Percentiles rank a stretch among this genome's conserved stretches.
Conservation (phyloP, 164 flowering plant genomes). For the Sextonia rubra region DNA sequence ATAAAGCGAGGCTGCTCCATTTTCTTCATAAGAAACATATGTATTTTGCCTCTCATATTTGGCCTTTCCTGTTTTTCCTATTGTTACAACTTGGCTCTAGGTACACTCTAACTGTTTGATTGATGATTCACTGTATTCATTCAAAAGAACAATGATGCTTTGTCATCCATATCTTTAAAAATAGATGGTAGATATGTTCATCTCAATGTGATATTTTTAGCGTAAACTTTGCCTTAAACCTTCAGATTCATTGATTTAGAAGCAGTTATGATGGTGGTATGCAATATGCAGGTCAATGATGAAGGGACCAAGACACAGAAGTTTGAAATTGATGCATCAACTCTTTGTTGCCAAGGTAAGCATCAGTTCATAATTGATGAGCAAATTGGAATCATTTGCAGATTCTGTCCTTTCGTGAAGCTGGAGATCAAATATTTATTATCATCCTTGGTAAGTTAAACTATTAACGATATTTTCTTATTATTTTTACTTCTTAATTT, state of each 20-base stretch:
- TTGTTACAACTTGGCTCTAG: neutral
- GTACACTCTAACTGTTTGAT: neutral
- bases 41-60: neutral
- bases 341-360: slow-evolving; percentile 35
- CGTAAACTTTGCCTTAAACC: too few species aligned
- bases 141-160: neutral
- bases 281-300: slow-evolving; percentile 30
- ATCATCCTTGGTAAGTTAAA: slow-evolving; percentile 44
- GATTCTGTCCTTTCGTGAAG: slow-evolving; percentile 35
- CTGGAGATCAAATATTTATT: slow-evolving; percentile 42
- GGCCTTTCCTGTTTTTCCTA: neutral
- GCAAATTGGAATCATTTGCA: slow-evolving; percentile 56
- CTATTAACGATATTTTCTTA: too few species aligned
- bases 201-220: neutral
- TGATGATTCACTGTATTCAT: neutral
- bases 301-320: slow-evolving; percentile 12
- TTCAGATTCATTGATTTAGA: neutral
- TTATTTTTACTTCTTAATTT: neutral
- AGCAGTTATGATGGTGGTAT: neutral
- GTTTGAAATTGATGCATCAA: slow-evolving; percentile 14
- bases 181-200: neutral
- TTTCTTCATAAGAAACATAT: neutral
- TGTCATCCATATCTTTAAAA: neutral
- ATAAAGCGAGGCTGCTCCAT: neutral
- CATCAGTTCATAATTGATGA: slow-evolving; percentile 54